Base-by-base conservation (phyloP, 495 filamentous ascomycete genomes). In the Jackrogersella minutella region DNA sequence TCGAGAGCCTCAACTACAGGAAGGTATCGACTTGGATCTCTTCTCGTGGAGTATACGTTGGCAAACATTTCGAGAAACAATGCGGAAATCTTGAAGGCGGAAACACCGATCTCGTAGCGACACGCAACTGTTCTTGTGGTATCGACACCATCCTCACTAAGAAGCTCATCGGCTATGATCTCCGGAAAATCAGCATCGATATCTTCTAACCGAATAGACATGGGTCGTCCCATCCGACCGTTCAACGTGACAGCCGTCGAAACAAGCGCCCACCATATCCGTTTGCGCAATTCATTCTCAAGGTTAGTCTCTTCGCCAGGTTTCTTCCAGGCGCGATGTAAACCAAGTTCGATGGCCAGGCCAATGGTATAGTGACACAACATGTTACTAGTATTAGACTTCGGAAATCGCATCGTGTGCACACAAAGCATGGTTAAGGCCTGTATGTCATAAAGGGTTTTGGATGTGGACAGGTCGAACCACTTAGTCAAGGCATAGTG, bases 181-280 rank as follows among this genome's bases (percentile, higher is more conserved):
- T 90, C 83, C 1, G 90, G 91, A 24, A 92, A 83, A 62, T 92
- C 91, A 40, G 89, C 82, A 70, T 93, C 91, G 68, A 90, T 87
- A 69, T 94, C 91, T 33, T 90, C 86, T 9, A 85, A 57, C 21
- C 85, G 80, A 14, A 94, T 78, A 1, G 87, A 81, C 88, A 93
- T 91, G 14, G 91, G 91, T 36, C 88, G 81, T 26, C 91, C 91
- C 26, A 93, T 81, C 54, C 88, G 90, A 30, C 89, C 89, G 67
- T 88, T 88, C 24, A 93, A 75, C 7, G 84, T 84, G 21, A 89
- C 80, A 47, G 87, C 79, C 13, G 92, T 81, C 21, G 80, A 77
- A 16, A 91, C 72, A 43, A 92, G 78, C 9, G 82, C 79, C 90
- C 89, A 94, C 80, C 91, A 94, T 3, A 88, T 81, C 21, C 91